Evolutionary conservation across 2,329 filamentous ascomycete genomes (phyloP).

Genomic region (Exophiala viscosa): DNA sequence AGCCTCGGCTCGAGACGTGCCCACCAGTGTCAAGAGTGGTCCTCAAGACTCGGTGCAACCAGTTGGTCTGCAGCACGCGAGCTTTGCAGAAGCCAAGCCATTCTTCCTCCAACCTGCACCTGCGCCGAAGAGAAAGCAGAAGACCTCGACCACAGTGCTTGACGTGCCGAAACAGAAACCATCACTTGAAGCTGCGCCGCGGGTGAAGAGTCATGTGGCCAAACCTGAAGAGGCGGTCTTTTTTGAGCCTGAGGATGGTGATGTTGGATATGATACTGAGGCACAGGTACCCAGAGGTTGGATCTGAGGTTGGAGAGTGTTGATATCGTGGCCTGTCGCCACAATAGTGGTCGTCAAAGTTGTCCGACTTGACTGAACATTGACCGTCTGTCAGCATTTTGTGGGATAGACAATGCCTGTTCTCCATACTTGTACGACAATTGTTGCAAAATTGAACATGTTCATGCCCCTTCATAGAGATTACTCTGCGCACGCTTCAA

Average conservation of each 20-base stretch:
- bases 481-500: conserved; percentile 6
- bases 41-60: not conserved
- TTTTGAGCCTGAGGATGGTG: not conserved
- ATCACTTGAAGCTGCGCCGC: not conserved
- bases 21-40: too few species aligned
- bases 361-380: too few species aligned
- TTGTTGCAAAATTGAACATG: too few species aligned
- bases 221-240: not conserved
- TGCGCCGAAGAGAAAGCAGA: not conserved
- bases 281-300: not conserved
- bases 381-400: too few species aligned
- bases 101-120: not conserved
- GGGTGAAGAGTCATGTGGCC: conserved; percentile 7
- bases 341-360: too few species aligned
- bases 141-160: not conserved
- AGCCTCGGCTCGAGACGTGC: too few species aligned
- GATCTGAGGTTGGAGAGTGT: not conserved
- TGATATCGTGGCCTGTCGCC: too few species aligned
- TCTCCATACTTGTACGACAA: too few species aligned
- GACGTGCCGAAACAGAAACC: not conserved
- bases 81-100: too few species aligned
- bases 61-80: not conserved
- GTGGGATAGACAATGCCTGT: too few species aligned
- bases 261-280: not conserved
- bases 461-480: not conserved